Conservation (phyloP, 495 filamentous ascomycete genomes). For the Clavariopsis aquatica region DNA sequence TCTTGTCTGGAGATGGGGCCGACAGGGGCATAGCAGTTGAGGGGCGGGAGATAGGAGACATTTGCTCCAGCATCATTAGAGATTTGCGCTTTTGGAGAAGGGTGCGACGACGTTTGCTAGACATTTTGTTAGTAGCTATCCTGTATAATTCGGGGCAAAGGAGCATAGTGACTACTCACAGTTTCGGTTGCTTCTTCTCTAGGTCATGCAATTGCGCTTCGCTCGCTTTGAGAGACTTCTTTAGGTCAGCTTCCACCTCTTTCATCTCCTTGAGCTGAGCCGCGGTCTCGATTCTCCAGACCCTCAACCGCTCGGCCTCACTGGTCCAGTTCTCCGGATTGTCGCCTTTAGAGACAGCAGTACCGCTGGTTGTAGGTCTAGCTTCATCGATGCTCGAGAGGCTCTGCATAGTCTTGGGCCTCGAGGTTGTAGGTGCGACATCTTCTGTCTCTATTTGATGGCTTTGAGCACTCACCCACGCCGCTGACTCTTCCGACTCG, state of each 20-base stretch:
- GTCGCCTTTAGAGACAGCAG: slow-evolving; percentile 8
- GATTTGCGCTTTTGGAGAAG: slow-evolving; percentile 18
- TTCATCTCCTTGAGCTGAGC: slow-evolving; percentile 34
- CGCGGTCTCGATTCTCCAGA: slow-evolving; percentile 28
- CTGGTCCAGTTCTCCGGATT: slow-evolving; percentile 24
- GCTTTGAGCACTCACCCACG: not conserved
- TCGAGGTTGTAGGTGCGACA: not conserved
- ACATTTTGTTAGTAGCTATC: not conserved
- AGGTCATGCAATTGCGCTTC: slow-evolving; percentile 27
- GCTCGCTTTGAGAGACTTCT: slow-evolving; percentile 31
- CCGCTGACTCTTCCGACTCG: slow-evolving; percentile 3
- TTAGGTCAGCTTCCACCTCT: slow-evolving; percentile 24
- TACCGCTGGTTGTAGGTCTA: slow-evolving; percentile 10
- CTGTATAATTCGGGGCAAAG: not conserved
- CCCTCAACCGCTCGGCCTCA: slow-evolving; percentile 30
- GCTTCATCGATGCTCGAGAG: not conserved
- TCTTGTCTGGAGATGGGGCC: not conserved
- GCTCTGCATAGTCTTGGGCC: slow-evolving; percentile 5
- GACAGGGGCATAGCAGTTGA: not conserved
- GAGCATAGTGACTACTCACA: slow-evolving; percentile 12
- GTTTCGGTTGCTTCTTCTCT: slow-evolving; percentile 27
- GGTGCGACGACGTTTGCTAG: slow-evolving; percentile 1
- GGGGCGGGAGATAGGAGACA: not conserved
- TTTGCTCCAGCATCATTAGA: not conserved
- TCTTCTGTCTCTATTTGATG: slow-evolving; percentile 1